These are phyloP conservation scores for Aristolochia californica DNA, from an alignment of 164 flowering plant species.

Conservation along the genomic window DNA sequence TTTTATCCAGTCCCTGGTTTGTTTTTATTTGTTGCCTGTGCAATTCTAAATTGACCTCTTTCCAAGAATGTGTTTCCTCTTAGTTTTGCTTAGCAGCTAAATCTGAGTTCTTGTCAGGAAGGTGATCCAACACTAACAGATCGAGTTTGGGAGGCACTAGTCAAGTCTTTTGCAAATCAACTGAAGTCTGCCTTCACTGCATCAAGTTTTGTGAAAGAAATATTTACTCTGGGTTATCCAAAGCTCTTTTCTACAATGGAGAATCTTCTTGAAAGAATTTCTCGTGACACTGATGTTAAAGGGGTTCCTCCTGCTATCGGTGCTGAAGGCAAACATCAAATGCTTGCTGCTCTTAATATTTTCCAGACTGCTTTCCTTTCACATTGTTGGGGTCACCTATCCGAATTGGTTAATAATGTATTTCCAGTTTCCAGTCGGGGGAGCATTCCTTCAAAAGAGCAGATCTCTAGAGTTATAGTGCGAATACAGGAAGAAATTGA, in stretches of 20 bases:
- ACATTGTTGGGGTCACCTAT: constrained; percentile 64
- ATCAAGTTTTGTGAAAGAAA: constrained; percentile 96
- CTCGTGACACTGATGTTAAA: constrained; percentile 86
- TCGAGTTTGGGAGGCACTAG: constrained; percentile 92
- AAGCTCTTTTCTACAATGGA: constrained; percentile 71
- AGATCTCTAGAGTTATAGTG: constrained; percentile 55
- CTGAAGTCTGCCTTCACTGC: constrained; percentile 85
- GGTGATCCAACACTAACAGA: constrained; percentile 81
- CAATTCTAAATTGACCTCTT: too few species aligned
- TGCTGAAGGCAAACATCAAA: constrained; percentile 67
- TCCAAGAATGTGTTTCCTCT: background rate
- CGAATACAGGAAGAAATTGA: constrained; percentile 92
- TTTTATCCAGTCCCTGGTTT: too few species aligned
- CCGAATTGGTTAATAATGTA: constrained; percentile 73
- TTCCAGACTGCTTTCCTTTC: constrained; percentile 81
- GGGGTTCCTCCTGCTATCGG: constrained; percentile 82
- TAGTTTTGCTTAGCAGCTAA: background rate
- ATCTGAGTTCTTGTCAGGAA: constrained; percentile 36
- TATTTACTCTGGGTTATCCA: constrained; percentile 79
- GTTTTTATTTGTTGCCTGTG: too few species aligned
- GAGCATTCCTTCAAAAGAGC: constrained; percentile 85
- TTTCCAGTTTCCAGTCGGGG: constrained; percentile 83
- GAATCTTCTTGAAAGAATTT: constrained; percentile 82
- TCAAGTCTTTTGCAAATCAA: constrained; percentile 79
- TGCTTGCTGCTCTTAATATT: constrained; percentile 64